Percentiles rank a stretch among this genome's conserved stretches.
phyloP scores from a whole-genome alignment of 768 basidiomycete genomes.

The Hygrocybe coccinea region DNA sequence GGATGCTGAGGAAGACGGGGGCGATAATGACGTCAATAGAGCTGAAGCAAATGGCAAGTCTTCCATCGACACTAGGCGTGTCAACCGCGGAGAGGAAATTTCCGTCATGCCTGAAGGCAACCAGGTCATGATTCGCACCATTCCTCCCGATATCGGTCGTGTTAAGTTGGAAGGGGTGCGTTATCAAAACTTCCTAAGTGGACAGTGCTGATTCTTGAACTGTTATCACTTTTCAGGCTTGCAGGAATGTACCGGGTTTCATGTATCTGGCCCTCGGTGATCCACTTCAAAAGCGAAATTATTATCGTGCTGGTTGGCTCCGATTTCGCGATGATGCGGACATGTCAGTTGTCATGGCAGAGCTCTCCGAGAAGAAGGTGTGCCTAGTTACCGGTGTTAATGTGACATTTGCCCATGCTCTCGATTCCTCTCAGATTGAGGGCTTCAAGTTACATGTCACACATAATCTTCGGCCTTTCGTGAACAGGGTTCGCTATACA shows the following conservation, averaged over 20 bases:
- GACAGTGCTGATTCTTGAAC: background rate
- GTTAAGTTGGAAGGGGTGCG: constrained; percentile 84
- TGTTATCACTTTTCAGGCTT: constrained; percentile 48
- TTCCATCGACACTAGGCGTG: constrained; percentile 31
- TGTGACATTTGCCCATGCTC: background rate
- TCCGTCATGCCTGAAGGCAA: constrained; percentile 73
- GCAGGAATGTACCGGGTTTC: constrained; percentile 72
- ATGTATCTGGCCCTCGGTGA: constrained; percentile 88
- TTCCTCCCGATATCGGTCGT: constrained; percentile 88
- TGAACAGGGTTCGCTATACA: constrained; percentile 71
- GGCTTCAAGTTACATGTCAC: constrained; percentile 91
- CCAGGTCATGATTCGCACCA: constrained; percentile 91
- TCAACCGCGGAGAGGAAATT: constrained; percentile 66
- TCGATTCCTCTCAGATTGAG: constrained; percentile 60
- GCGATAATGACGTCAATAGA: constrained; percentile 53
- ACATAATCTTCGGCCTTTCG: constrained; percentile 72
- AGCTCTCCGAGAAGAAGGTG: constrained; percentile 84
- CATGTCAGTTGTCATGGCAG: constrained; percentile 64
- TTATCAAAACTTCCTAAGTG: constrained; percentile 11
- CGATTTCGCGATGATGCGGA: constrained; percentile 82
- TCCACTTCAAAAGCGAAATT: constrained; percentile 87
- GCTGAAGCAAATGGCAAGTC: constrained; percentile 57
- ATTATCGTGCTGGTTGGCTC: constrained; percentile 93
- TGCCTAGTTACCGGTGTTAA: constrained; percentile 7
- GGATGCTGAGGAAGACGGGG: constrained; percentile 67